Percentiles rank a stretch among this genome's conserved stretches.
phyloP scores from a whole-genome alignment of 2,329 filamentous ascomycete species.

The Verticillium nubilum region DNA sequence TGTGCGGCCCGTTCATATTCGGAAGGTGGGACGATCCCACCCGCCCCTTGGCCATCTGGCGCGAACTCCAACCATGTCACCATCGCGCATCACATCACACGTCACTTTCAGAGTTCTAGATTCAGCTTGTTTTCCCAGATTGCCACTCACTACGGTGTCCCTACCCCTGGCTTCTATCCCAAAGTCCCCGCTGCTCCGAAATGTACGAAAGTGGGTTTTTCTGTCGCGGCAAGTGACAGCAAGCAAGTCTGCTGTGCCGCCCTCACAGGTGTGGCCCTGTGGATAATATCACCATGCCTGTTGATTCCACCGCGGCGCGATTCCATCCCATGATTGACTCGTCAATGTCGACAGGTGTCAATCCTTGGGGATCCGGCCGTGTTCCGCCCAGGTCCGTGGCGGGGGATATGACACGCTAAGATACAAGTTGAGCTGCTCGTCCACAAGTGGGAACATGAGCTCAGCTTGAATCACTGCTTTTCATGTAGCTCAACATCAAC shows the following conservation, averaged over 20 bases:
- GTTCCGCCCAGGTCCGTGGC: not conserved
- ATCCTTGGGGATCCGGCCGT: not conserved
- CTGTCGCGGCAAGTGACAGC: too few relatives aligned
- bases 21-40: not conserved
- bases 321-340: not conserved
- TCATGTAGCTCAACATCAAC: not conserved
- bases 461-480: not conserved
- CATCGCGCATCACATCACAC: not conserved
- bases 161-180: too few relatives aligned
- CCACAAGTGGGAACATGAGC: not conserved
- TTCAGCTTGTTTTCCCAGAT: too few relatives aligned
- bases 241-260: too few relatives aligned
- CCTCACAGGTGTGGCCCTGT: not conserved
- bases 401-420: not conserved
- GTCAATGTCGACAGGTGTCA: not conserved
- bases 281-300: not conserved
- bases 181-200: too few relatives aligned
- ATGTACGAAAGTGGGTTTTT: too few relatives aligned
- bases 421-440: not conserved
- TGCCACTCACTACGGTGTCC: too few relatives aligned
- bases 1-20: not conserved
- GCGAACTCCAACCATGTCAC: not conserved
- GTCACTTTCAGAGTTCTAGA: not conserved
- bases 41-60: not conserved
- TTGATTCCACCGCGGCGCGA: not conserved